Evolutionary conservation across 345 rosid species (phyloP), one percentile per base, ranked within the genome.

Genomic region (Dovyalis caffra): DNA sequence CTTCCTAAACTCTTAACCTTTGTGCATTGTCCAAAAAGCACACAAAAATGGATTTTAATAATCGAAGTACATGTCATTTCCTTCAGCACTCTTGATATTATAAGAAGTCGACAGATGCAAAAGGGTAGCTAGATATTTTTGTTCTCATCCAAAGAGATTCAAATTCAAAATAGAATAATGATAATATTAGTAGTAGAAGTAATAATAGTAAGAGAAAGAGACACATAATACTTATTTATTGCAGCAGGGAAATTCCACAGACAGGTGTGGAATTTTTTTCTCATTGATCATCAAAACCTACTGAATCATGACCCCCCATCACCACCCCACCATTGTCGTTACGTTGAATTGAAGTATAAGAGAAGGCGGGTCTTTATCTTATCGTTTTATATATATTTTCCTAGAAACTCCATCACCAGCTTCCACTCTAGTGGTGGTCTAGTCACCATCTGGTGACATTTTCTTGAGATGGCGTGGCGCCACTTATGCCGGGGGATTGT

Each of bases 81-180:
- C 9, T 63, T 37, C 26, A 23, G 37, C 23, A 61, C 23, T 23
- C 6, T 51, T 2, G 57, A 21, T 26, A 26, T 37, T 34, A 66
- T 37, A 10, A 43, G 57, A 5, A 3, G 62, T 25, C 40, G 80
- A 64, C 74, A 33, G 64, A 74, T 35, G 75, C 47, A 7, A 10
- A 57, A 75, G 71, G 25, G 64, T 76, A 2, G 80, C 29, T 64
- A 72, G 73, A 35, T 67, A 81, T 61, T 51, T 51, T 8, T 71
- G 68, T 26, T 2, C 49, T 70, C 78, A 60, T 31, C 34, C 68
- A 72, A 61, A 29, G 23, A 38, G 14, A 43, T 51, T 47, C 60
- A 69, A 62, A 28, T 49, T 35, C 57, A 47, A 66, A 35, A 67
- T 14, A 3, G 25, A 63, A 35, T 32, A 62, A 23, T 23, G 26